Conservation (phyloP, 2,329 filamentous ascomycete species). For the Alternaria incomplexa region DNA sequence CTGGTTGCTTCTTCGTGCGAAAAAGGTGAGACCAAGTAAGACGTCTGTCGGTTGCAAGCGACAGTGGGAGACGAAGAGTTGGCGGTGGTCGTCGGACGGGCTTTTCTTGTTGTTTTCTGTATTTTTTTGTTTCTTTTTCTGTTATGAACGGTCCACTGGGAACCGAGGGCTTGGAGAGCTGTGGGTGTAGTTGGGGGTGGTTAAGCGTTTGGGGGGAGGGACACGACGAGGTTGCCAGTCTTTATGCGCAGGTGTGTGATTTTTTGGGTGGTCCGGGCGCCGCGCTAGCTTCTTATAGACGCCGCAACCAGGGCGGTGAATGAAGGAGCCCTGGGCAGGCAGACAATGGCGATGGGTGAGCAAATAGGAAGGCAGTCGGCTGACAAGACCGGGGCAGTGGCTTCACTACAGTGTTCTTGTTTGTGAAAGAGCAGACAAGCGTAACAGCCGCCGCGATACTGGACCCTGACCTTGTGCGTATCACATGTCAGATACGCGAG, state of each 20-base stretch:
- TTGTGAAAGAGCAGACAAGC: neutral
- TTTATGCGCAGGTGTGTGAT: conserved; percentile 36
- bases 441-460: conserved; percentile 2
- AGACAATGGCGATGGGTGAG: conserved; percentile 6
- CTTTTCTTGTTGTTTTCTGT: conserved; percentile 46
- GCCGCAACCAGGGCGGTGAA: conserved; percentile 28
- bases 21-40: conserved; percentile 25
- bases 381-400: neutral
- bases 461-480: conserved; percentile 3
- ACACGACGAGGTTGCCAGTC: conserved; percentile 22
- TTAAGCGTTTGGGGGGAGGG: conserved; percentile 27
- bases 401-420: neutral
- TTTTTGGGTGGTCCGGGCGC: conserved; percentile 24
- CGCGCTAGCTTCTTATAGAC: conserved; percentile 21
- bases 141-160: conserved; percentile 44
- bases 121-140: conserved; percentile 50
- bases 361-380: neutral
- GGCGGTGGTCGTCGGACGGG: conserved; percentile 37
- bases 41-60: conserved; percentile 37
- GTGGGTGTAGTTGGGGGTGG: conserved; percentile 31
- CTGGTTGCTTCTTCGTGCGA: conserved; percentile 27
- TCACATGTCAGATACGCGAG: conserved; percentile 11
- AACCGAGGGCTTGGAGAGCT: conserved; percentile 36
- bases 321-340: conserved; percentile 20
- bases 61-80: conserved; percentile 35